Conservation (phyloP, 2,329 filamentous ascomycete genomes). For the Alternaria metachromatica region DNA sequence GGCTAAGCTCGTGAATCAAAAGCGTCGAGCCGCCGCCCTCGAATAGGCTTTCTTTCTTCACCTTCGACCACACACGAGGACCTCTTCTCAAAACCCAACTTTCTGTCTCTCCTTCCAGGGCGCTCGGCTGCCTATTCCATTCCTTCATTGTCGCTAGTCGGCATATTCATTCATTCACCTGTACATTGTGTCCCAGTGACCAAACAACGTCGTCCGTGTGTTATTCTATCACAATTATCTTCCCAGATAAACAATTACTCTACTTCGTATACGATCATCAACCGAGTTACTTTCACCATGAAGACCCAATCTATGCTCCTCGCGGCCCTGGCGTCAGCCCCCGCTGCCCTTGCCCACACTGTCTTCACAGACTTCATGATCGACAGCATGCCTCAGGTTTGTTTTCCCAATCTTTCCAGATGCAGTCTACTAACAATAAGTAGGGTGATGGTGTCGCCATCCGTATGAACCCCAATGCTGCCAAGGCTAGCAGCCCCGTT, state of each 20-base stretch:
- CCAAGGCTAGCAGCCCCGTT: constrained; percentile 65
- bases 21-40: constrained; percentile 14
- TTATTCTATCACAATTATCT: constrained; percentile 24
- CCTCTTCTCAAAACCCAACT: constrained; percentile 34
- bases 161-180: constrained; percentile 41
- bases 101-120: constrained; percentile 40
- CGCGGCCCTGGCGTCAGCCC: constrained; percentile 41
- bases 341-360: constrained; percentile 45
- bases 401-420: not conserved
- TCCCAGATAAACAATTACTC: not conserved
- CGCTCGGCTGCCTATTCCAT: constrained; percentile 36
- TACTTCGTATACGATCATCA: constrained; percentile 2
- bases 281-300: constrained; percentile 29
- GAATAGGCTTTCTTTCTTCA: constrained; percentile 1
- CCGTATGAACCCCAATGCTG: constrained; percentile 65
- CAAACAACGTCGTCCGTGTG: constrained; percentile 29
- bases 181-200: constrained; percentile 42
- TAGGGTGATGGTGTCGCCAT: constrained; percentile 75
- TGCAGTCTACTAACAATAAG: constrained; percentile 25
- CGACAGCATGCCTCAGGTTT: constrained; percentile 40
- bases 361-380: constrained; percentile 46
- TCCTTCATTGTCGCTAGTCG: constrained; percentile 49
- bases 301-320: constrained; percentile 44
- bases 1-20: constrained; percentile 29
- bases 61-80: constrained; percentile 35